phyloP scores from a whole-genome alignment of 2,329 filamentous ascomycete species.

The Pseudonectria buxi region DNA sequence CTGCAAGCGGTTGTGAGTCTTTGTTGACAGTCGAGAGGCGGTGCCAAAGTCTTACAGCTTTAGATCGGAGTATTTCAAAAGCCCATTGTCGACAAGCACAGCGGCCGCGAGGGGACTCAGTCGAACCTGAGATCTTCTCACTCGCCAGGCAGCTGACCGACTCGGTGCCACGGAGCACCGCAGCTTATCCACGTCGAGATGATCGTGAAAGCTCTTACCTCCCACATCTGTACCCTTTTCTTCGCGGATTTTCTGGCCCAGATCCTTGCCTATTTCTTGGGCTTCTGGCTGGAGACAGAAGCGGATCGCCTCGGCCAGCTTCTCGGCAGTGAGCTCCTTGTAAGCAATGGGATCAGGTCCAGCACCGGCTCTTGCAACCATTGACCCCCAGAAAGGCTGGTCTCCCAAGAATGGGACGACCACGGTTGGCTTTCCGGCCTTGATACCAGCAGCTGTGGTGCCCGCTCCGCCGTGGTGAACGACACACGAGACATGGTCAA shows the following conservation, averaged over 20 bases:
- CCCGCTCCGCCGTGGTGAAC: constrained; percentile 86
- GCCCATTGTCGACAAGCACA: constrained; percentile 56
- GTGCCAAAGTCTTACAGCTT: constrained; percentile 57
- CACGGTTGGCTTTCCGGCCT: constrained; percentile 71
- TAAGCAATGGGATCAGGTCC: constrained; percentile 65
- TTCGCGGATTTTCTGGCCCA: constrained; percentile 59
- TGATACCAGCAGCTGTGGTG: constrained; percentile 81
- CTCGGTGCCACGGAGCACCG: constrained; percentile 64
- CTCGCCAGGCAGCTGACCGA: constrained; percentile 66
- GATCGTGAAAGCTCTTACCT: constrained; percentile 63
- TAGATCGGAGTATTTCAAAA: constrained; percentile 62
- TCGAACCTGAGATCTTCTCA: constrained; percentile 59
- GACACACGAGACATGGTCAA: constrained; percentile 71
- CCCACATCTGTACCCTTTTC: constrained; percentile 60
- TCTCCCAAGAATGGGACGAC: constrained; percentile 85
- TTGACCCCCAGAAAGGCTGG: constrained; percentile 76
- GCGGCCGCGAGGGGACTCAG: constrained; percentile 69
- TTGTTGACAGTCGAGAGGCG: neutral
- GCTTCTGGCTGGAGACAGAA: constrained; percentile 56
- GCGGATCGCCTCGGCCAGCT: constrained; percentile 57
- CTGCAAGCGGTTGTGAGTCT: constrained; percentile 28
- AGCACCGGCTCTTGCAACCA: constrained; percentile 65
- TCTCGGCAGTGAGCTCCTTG: constrained; percentile 59
- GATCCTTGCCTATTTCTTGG: constrained; percentile 45
- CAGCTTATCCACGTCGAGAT: constrained; percentile 59